phyloP scores from a whole-genome alignment of 306 rosid species.

The Vigna nakashimae region DNA sequence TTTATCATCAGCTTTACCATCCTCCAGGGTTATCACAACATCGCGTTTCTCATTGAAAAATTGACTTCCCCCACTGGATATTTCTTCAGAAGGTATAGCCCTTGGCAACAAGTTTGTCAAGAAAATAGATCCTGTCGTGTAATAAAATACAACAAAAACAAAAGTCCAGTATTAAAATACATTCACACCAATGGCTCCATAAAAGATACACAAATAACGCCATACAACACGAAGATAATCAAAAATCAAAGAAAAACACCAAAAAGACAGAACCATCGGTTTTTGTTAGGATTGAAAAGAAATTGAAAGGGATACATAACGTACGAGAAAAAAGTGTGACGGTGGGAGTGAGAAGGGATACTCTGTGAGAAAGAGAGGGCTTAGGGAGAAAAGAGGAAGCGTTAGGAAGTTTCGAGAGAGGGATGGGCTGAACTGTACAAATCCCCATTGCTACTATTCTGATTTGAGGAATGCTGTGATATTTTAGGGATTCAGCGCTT shows the following conservation, averaged over 20 bases:
- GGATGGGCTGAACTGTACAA: conserved; percentile 39
- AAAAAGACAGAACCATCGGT: not conserved
- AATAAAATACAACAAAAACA: not conserved
- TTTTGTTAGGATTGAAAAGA: conserved; percentile 1
- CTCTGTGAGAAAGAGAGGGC: conserved; percentile 30
- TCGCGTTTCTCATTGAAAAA: conserved; percentile 46
- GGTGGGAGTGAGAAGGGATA: not conserved
- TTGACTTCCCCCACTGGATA: conserved; percentile 44
- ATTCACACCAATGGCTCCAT: not conserved
- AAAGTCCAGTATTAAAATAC: not conserved
- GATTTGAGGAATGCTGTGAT: not conserved
- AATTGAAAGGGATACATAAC: conserved; percentile 37
- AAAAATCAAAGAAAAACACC: not conserved
- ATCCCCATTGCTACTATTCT: conserved; percentile 33
- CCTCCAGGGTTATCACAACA: conserved; percentile 30
- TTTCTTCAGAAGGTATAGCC: conserved; percentile 49
- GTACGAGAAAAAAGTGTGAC: conserved; percentile 44
- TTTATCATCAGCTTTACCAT: conserved; percentile 26
- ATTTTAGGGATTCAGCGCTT: not conserved
- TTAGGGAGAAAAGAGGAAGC: conserved; percentile 2
- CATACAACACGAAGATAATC: not conserved
- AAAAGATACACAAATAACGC: not conserved
- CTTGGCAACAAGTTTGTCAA: conserved; percentile 36
- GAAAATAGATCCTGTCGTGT: conserved; percentile 45
- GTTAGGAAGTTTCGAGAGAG: conserved; percentile 38